Percentiles rank a stretch among this genome's conserved stretches.
Conservation (phyloP, 495 filamentous ascomycete genomes). For the Lasiosphaeria miniovina region DNA sequence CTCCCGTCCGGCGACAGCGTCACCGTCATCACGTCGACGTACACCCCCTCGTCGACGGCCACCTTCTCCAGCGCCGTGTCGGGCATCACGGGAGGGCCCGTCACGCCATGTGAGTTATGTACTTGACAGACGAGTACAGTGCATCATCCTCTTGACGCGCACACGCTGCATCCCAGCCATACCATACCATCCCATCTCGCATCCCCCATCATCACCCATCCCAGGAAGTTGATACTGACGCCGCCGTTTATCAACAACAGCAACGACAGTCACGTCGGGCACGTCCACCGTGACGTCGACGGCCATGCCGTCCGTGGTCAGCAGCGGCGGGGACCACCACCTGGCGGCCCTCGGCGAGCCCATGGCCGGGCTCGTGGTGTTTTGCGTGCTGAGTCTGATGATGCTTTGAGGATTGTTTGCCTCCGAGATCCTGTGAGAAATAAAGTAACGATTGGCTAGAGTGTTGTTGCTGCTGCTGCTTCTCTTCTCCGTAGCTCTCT, state of each 20-base stretch:
- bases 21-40: neutral
- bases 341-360: slow-evolving; percentile 1
- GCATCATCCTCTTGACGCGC: no score
- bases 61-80: neutral
- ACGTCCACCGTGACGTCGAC: neutral
- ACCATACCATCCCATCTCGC: no score
- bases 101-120: neutral
- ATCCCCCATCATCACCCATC: no score
- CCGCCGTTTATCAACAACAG: no score
- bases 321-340: neutral
- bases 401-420: neutral
- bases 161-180: no score
- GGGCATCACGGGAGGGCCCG: neutral
- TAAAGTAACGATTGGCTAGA: no score
- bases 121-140: no score
- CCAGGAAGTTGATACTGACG: no score
- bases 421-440: no score
- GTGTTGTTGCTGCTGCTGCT: no score
- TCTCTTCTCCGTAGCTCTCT: no score
- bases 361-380: slow-evolving; percentile 9
- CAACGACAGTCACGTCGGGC: no score
- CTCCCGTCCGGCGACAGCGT: neutral
- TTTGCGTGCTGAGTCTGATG: slow-evolving; percentile 11
- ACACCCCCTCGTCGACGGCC: neutral
- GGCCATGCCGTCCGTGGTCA: slow-evolving; percentile 6